Evolutionary conservation across 164 flowering plant genomes (phyloP), one percentile per base, ranked within the genome.

Genomic region (Buxus sempervirens): DNA sequence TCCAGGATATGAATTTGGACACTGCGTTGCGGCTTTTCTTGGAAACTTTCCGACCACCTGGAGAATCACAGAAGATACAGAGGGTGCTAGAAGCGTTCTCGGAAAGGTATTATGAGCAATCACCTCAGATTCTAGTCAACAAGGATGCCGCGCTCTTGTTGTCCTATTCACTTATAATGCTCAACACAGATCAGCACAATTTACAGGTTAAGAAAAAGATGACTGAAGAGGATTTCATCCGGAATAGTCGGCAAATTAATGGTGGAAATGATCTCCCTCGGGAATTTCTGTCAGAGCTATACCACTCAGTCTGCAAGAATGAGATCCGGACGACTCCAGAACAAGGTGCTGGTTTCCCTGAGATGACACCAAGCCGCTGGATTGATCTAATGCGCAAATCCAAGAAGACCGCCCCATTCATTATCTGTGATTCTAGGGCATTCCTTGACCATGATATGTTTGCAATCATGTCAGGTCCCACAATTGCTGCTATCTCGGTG

Each of bases 61-160:
- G 64, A 41, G 64, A 62, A 41, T 62, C 49, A 18, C 41, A 62
- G 64, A 62, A 62, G 64, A 26, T 62, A 61, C 42, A 38, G 21
- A 61, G 64, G 41, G 64, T 62, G n/a, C 64, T 62, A 9, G 64
- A 62, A 45, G 64, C 64, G 6, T 62, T 62, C 49, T 62, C 64
- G 1, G 41, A 62, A 21, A 26, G 64, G 28, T 61, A 62, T 45
- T 32, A 62, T 41, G 64, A 62, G 64, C 64, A 62, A 41, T 26
- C 48, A 20, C 45, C 45, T 15, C 64, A 41, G 21, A 62, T 62
- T 18, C 42, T 62, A 32, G 64, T n/a, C 41, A 62, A 62, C 64
- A 62, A 62, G 23, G 64, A 62, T 41, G 64, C 64, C n/a, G 63
- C 63, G 9, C 63, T 60, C 63, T n/a, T 60, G 19, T 38, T 60